Conservation (phyloP, 805 yeast genomes). For the Scheffersomyces ergatensis region DNA sequence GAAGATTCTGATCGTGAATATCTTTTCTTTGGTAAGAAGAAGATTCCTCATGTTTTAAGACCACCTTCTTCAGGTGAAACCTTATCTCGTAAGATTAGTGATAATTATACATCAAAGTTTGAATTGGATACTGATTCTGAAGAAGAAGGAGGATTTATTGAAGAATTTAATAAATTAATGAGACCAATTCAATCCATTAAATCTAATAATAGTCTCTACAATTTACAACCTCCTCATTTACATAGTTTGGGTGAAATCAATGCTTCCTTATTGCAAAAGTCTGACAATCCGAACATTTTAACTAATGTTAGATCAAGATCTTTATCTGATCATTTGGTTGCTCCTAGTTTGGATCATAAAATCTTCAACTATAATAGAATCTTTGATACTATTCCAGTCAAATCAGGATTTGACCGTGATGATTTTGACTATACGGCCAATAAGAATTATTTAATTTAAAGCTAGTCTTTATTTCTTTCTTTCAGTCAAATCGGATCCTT, state of each 20-base stretch:
- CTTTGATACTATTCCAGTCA: background rate
- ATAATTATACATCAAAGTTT: slow-evolving; percentile 7
- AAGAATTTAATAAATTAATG: background rate
- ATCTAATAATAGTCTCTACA: slow-evolving; percentile 3
- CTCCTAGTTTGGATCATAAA: slow-evolving; percentile 3
- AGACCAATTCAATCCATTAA: background rate
- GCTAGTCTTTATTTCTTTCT: too few species aligned
- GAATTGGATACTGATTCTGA: slow-evolving; percentile 8
- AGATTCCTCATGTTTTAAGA: background rate
- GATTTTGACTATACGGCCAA: background rate
- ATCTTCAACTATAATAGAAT: background rate
- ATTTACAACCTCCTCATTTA: background rate
- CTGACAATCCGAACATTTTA: slow-evolving; percentile 12
- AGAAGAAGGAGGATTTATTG: background rate
- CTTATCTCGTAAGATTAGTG: slow-evolving; percentile 9
- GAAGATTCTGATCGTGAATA: slow-evolving; percentile 4
- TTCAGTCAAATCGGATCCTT: too few species aligned
- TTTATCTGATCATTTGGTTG: slow-evolving; percentile 6
- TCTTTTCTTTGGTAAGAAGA: background rate
- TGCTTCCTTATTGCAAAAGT: slow-evolving; percentile 5
- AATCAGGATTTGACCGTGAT: background rate
- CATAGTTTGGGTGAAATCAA: background rate
- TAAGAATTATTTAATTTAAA: background rate
- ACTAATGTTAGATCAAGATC: slow-evolving; percentile 10
- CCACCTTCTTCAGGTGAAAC: background rate